These are phyloP conservation scores for Phytophthora sansomeana DNA, from an alignment of 352 stramenopile genomes.

Conservation along the genomic window DNA sequence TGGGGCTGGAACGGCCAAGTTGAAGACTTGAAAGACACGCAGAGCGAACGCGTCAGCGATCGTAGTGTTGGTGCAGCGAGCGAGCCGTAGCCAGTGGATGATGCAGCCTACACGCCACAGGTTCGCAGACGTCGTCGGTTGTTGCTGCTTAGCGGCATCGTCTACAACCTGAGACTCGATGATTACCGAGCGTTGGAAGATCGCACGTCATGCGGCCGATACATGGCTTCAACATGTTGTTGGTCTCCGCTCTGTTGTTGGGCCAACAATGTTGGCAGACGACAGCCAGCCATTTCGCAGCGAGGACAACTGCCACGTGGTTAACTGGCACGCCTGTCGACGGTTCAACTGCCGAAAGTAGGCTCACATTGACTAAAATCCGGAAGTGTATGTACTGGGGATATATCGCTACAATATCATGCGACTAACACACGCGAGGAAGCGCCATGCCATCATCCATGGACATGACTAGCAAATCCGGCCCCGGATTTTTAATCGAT, in stretches of 20 bases:
- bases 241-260: neutral
- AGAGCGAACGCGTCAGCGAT: slow-evolving; percentile 1
- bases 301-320: slow-evolving; percentile 9
- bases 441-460: slow-evolving; percentile 8
- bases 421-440: neutral
- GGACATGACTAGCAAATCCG: slow-evolving; percentile 6
- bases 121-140: neutral
- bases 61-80: no score
- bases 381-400: neutral
- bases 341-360: slow-evolving; percentile 4
- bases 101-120: neutral
- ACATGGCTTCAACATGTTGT: neutral
- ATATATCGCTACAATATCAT: neutral
- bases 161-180: neutral
- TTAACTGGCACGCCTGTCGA: slow-evolving; percentile 22
- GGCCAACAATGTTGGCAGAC: neutral
- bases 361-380: slow-evolving; percentile 8
- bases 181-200: slow-evolving; percentile 16
- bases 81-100: no score
- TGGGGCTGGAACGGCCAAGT: slow-evolving; percentile 1
- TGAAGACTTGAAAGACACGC: slow-evolving; percentile 20
- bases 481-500: slow-evolving; percentile 19
- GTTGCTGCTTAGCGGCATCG: neutral
- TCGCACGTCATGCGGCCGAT: slow-evolving; percentile 8
- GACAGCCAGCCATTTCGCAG: neutral